Evolutionary conservation across 176 grass and related monocot genomes (phyloP), one percentile per base, ranked within the genome.

Genomic region (Miscanthus lutarioriparius): DNA sequence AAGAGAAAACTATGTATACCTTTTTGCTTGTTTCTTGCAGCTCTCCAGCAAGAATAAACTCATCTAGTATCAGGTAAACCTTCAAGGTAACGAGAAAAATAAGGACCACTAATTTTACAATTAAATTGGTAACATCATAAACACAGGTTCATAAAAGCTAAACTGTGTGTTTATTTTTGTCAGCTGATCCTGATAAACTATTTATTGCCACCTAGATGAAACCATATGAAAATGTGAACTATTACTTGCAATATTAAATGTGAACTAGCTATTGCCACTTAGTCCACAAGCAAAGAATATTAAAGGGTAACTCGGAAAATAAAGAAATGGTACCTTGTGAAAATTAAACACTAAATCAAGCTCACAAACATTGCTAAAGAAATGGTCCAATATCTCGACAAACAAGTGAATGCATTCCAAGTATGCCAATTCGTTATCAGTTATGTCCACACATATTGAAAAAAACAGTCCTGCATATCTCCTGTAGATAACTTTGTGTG

Each of bases 21-120:
- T 65, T 97, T 82, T 97, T 97, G 84, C 95, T 97, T 85, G 92
- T 97, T 85, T 97, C 95, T 94, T 97, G 95, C 74, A 97, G 82
- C 66, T 97, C 95, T 47, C 95, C 95, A 68, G 95, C 95, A 81
- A 97, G 95, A 88, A 97, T 94, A 84, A 97, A 97, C 43, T 97
- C 95, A 77, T 97, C 95, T 82, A 97, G 71, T 88, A 97, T 97
- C 45, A 97, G 86, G 78, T 97, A 97, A 27, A 97, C 95, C 95
- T 97, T 79, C 33, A 86, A 9, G 35, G 54, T 30, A 76, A 49
- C 79, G 9, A 62, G 22, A 62, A 77, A 62, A 26, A 23, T 4
- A 76, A 76, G 48, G 5, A 76, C 12, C 20, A 1, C 4, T 35
- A 76, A 22, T 35, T 28, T 54, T 32, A 22, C 9, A 30, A 10